Conservation (phyloP, 768 basidiomycete species). For the Podaxis sp. region DNA sequence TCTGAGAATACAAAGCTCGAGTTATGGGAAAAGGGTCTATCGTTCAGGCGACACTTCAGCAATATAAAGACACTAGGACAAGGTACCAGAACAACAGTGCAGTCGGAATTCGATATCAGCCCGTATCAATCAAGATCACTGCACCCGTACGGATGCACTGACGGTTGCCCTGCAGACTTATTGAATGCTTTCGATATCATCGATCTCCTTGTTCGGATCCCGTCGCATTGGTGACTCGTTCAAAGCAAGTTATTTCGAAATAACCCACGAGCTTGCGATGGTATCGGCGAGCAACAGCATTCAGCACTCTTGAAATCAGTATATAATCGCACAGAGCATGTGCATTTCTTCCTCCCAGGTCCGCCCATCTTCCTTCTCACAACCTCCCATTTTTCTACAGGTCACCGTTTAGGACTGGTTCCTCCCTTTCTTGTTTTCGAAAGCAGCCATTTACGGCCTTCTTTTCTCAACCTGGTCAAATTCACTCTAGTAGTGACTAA, state of each 20-base stretch:
- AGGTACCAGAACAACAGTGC: neutral
- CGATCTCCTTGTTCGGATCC: neutral
- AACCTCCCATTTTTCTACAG: conserved; percentile 17
- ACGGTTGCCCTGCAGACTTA: neutral
- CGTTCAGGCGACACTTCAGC: too few species aligned
- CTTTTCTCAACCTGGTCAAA: neutral
- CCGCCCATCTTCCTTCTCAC: conserved; percentile 10
- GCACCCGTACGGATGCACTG: neutral
- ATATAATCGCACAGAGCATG: neutral
- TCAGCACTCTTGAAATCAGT: neutral
- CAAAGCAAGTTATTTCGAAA: neutral
- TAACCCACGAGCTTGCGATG: neutral
- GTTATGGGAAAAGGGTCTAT: neutral
- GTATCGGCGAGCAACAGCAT: neutral
- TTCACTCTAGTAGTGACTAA: conserved; percentile 14
- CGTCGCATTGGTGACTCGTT: neutral
- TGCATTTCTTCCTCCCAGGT: conserved; percentile 8
- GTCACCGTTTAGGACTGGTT: conserved; percentile 28
- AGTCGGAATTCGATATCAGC: neutral
- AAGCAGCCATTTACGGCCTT: neutral
- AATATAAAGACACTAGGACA: neutral
- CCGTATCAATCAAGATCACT: neutral
- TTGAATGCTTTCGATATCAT: neutral
- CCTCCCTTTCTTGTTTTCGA: conserved; percentile 21
- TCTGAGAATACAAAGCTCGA: neutral